Conservation (phyloP, 139 green algal species). For the Pseudopediastrum boryanum region DNA sequence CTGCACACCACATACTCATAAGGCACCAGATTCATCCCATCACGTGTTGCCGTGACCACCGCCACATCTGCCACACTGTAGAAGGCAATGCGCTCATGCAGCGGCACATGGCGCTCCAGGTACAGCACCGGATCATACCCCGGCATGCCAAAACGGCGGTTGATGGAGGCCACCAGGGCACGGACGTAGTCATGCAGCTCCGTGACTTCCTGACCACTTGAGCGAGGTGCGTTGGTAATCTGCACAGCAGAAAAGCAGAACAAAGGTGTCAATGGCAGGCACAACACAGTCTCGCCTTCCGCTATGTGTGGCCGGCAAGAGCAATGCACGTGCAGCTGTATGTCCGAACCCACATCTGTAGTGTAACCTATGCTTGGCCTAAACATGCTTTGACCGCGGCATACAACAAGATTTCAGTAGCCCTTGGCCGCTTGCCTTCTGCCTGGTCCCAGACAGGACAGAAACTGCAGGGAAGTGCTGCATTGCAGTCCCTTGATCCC, state of each 20-base stretch:
- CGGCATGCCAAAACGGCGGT: conserved; percentile 44
- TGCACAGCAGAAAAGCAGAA: conserved; percentile 27
- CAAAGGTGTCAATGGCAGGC: too few relatives aligned
- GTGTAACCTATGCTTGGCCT: too few relatives aligned
- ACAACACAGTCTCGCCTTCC: too few relatives aligned
- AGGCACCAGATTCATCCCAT: conserved; percentile 97
- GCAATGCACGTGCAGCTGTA: too few relatives aligned
- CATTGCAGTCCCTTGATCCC: too few relatives aligned
- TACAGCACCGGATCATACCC: conserved; percentile 86
- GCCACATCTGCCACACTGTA: conserved; percentile 82
- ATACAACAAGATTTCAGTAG: too few relatives aligned
- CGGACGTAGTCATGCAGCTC: conserved; percentile 80
- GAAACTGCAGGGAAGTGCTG: too few relatives aligned
- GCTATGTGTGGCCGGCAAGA: too few relatives aligned
- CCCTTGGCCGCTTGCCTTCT: too few relatives aligned
- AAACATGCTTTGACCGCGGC: too few relatives aligned
- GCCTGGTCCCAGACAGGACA: too few relatives aligned
- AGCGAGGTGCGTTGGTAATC: conserved; percentile 70
- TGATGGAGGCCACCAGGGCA: conserved; percentile 76
- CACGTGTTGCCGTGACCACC: conserved; percentile 92
- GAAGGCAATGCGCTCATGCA: conserved; percentile 95
- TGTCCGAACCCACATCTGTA: too few relatives aligned
- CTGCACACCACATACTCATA: conserved; percentile 99
- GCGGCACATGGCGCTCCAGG: conserved; percentile 86
- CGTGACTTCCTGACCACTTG: conserved; percentile 73